These are phyloP conservation scores for Skeletonema marinoi DNA, from an alignment of 108 stramenopile species.

Conservation along the genomic window DNA sequence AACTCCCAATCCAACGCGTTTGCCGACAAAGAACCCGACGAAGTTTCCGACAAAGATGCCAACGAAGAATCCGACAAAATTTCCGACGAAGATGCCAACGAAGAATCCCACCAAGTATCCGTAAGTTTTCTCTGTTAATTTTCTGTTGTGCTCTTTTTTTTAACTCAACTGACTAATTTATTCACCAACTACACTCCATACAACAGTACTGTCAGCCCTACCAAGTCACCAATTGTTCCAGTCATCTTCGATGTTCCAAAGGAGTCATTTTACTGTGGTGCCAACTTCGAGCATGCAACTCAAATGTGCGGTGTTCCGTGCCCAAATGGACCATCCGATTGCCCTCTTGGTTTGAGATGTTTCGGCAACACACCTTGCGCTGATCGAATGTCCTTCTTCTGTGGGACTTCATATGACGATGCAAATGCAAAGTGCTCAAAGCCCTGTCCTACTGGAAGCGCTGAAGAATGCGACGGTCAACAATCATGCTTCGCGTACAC, in stretches of 20 bases:
- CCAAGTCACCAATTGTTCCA: conserved; percentile 38
- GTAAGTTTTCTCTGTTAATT: neutral
- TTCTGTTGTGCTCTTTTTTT: neutral
- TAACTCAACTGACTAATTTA: neutral
- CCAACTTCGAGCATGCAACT: conserved; percentile 43
- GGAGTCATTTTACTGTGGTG: conserved; percentile 53
- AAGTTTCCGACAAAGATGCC: conserved; percentile 7
- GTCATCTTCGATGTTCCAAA: conserved; percentile 42
- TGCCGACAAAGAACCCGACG: conserved; percentile 21
- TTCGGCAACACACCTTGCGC: conserved; percentile 52
- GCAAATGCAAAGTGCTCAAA: conserved; percentile 61
- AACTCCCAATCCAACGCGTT: conserved; percentile 3
- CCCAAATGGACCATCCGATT: conserved; percentile 42
- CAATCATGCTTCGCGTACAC: conserved; percentile 82
- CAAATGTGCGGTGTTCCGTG: conserved; percentile 38
- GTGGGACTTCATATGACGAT: conserved; percentile 79
- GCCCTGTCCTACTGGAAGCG: conserved; percentile 69
- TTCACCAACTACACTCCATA: neutral
- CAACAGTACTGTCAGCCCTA: neutral
- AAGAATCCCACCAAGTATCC: conserved; percentile 23
- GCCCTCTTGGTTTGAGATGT: conserved; percentile 39
- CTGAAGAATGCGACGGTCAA: conserved; percentile 71
- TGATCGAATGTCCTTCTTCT: conserved; percentile 59
- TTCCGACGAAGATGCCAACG: conserved; percentile 27
- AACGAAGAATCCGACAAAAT: neutral